Base-by-base conservation (phyloP, 768 basidiomycete genomes). In the Russula sp. region DNA sequence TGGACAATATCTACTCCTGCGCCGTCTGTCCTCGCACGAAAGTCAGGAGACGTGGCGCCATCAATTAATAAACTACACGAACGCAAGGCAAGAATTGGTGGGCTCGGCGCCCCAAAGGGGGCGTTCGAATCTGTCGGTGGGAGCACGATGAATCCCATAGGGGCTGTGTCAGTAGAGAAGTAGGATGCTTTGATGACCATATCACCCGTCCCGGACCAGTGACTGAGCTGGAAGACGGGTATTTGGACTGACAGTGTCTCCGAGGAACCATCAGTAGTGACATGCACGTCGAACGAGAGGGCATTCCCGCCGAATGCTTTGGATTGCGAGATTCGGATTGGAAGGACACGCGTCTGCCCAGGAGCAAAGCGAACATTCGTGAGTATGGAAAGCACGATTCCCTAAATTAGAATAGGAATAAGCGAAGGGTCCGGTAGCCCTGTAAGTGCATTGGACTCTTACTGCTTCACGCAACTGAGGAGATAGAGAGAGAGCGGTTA, bases 1-100 rank as follows among this genome's bases (percentile, higher is more conserved):
- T 67, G 62, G 42, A 83, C 61, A 8, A 90, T 79, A 62, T 93
- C 86, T 5, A 90, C 90, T 1, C 93, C 93, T 1, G 94, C 93
- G 2, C 94, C 94, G 71, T 96, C 90, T 91, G 64, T 45, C 43
- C n/a, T 32, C 62, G 54, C 59, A 32, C 29, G 22, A 59, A 45
- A 38, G n/a, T 41, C 57, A 35, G 47, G 36, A 59, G 63, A 46
- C 32, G 8, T 39, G 7, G 39, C 11, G 41, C 34, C 36, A 3
- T 13, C 11, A 7, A 45, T 56, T 22, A 32, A 22, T 3, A 50
- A 1, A 78, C 25, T 81, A 65, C 65, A 59, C 62, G 25, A 18
- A 63, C 88, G 86, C 60, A 93, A 73, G 32, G 84, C 83, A 38
- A 88, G 68, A 35, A 88, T 79, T 0, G 85, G 83, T 10, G 83